Conservation (phyloP, 352 stramenopile genomes). For the Globisporangium canariense region DNA sequence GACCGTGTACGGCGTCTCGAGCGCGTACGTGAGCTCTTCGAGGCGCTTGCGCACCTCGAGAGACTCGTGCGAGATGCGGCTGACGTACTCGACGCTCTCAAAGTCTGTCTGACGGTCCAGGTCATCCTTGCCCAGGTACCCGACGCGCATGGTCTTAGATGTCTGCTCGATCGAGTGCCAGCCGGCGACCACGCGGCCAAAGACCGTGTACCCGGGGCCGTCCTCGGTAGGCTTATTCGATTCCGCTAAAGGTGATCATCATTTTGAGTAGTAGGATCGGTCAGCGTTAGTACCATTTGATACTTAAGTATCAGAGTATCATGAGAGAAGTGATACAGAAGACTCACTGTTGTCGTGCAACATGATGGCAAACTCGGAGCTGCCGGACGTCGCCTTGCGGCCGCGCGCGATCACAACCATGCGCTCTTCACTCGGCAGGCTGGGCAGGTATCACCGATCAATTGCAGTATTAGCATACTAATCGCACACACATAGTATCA, state of each 20-base stretch:
- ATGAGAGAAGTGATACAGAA: not conserved
- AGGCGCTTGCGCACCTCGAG: constrained; percentile 48
- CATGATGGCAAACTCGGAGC: constrained; percentile 85
- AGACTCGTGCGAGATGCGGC: constrained; percentile 57
- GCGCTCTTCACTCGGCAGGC: constrained; percentile 66
- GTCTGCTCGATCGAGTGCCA: constrained; percentile 79
- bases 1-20: constrained; percentile 83
- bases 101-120: constrained; percentile 61
- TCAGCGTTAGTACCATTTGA: not conserved
- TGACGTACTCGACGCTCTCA: constrained; percentile 67
- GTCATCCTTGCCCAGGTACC: constrained; percentile 71
- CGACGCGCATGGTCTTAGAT: constrained; percentile 64
- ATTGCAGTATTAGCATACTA: not conserved
- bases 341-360: constrained; percentile 70
- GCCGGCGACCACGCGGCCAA: constrained; percentile 70
- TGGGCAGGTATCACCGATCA: constrained; percentile 16
- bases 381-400: constrained; percentile 66
- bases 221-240: constrained; percentile 60
- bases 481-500: not conserved
- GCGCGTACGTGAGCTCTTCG: constrained; percentile 68
- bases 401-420: constrained; percentile 81
- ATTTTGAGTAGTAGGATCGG: not conserved
- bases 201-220: constrained; percentile 74
- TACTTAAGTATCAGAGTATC: not conserved
- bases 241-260: constrained; percentile 17